Evolutionary conservation across 2,329 filamentous ascomycete genomes (phyloP), one percentile per base, ranked within the genome.

Genomic region (Colletotrichum graminicola): DNA sequence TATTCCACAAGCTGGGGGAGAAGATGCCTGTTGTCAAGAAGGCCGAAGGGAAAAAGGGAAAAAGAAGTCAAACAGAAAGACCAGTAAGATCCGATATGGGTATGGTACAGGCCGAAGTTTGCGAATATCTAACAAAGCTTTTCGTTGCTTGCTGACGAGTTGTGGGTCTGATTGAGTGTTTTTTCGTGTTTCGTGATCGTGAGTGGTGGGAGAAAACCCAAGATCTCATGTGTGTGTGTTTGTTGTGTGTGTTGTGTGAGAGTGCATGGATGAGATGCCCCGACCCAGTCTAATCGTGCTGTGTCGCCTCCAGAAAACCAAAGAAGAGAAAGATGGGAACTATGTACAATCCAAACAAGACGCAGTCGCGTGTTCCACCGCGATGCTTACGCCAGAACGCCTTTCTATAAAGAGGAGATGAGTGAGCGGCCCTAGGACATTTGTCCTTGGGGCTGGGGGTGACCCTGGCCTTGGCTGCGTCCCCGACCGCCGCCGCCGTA

Each of bases 401-500:
- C 71, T 47, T 63, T 72, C 60, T 72, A 72, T 55, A 61, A 61
- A 55, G 45, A 47, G 55, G 52, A 67, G 59, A 73, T 77, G 78
- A 41, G 49, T 52, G 41, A 26, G 75, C 74, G 68, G 68, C 80
- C 77, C 73, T 79, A 78, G 18, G 77, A 75, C n/a, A 75, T 75
- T 59, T 79, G 80, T 52, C 76, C 69, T 56, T 72, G 69, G 39
- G 69, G 69, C 54, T 72, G 69, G 18, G 65, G 51, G 47, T 69
- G 65, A 23, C 65, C 71, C 67, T 79, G 74, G 60, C 75, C 74
- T 29, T 59, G 67, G 54, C 73, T 68, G 34, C 69, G 67, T 14
- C 74, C 70, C 2, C 62, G 70, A 32, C 70, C 68, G 18, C 29
- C 21, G 18, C 41, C 51, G 36, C 56, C 60, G 55, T 71, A 70